Evolutionary conservation across 345 rosid genomes (phyloP).

Genomic region (Populus nigra): DNA sequence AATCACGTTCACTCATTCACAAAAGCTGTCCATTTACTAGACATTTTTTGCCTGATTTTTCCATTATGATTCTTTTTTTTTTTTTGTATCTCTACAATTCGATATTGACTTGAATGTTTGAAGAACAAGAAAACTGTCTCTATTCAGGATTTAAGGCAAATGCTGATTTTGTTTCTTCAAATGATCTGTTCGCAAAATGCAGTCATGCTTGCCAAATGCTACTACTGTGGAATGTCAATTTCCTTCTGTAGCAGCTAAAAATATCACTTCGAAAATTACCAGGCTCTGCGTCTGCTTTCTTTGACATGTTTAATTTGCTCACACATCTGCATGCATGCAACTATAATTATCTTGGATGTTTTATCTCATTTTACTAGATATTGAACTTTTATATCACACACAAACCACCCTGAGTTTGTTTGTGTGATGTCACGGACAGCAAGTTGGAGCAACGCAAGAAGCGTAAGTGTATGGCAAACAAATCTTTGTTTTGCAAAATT

Average conservation of each 20-base stretch:
- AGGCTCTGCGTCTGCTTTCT: not conserved
- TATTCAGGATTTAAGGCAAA: not conserved
- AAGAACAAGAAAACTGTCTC: too few relatives aligned
- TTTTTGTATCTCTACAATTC: too few relatives aligned
- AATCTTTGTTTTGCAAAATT: not conserved
- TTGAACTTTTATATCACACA: not conserved
- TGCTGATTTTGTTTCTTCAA: not conserved
- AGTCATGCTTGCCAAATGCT: too few relatives aligned
- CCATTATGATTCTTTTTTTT: too few relatives aligned
- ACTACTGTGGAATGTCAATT: not conserved
- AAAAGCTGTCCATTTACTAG: too few relatives aligned
- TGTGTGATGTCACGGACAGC: not conserved
- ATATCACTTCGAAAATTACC: not conserved
- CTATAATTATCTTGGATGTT: not conserved
- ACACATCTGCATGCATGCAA: not conserved
- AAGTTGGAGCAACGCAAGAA: not conserved
- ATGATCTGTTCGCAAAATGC: not conserved
- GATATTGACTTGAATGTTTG: too few relatives aligned
- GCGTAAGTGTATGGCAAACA: not conserved
- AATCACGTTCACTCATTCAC: too few relatives aligned
- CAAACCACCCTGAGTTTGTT: not conserved
- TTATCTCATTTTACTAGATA: not conserved
- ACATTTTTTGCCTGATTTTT: too few relatives aligned
- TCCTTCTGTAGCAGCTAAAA: not conserved
- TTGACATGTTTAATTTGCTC: not conserved